A percentile compares a stretch with the other conserved stretches of the same genome.
Evolutionary conservation across 305 asterid genomes (phyloP).

Genomic region (Fraxinus dipetala): DNA sequence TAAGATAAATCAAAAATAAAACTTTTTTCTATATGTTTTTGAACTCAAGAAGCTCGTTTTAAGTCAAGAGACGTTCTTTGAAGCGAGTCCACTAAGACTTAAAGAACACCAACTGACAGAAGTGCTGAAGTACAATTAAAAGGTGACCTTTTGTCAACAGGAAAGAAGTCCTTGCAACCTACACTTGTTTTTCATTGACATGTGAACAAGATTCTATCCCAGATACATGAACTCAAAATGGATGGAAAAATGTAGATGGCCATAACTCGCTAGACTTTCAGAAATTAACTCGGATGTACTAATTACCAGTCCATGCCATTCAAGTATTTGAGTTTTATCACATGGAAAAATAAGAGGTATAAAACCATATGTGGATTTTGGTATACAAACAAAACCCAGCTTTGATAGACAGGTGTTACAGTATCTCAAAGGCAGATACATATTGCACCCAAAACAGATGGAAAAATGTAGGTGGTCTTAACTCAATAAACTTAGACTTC

Average conservation of each 20-base stretch:
- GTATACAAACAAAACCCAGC: conserved; percentile 13
- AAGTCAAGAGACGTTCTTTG: neutral
- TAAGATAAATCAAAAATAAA: conserved; percentile 4
- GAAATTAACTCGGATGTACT: conserved; percentile 3
- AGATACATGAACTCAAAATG: conserved; percentile 14
- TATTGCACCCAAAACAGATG: conserved; percentile 10
- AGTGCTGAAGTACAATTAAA: conserved; percentile 6
- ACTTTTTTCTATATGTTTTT: neutral
- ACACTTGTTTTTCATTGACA: conserved; percentile 10
- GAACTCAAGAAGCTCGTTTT: neutral
- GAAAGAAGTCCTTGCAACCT: conserved; percentile 4
- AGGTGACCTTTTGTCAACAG: conserved; percentile 11
- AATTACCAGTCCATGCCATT: neutral
- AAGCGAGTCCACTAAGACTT: neutral
- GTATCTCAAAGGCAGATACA: conserved; percentile 15
- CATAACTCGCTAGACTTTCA: conserved; percentile 1
- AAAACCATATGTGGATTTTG: neutral
- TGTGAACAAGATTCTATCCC: conserved; percentile 10
- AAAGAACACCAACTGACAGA: conserved; percentile 17
- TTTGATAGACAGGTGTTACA: conserved; percentile 16
- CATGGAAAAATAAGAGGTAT: conserved; percentile 7
- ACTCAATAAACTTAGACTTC: neutral
- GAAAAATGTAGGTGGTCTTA: neutral
- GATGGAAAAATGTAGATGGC: neutral
- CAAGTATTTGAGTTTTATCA: conserved; percentile 3